Conservation (phyloP, 225 moss, liverwort and hornwort species). For the Polytrichum formosum region DNA sequence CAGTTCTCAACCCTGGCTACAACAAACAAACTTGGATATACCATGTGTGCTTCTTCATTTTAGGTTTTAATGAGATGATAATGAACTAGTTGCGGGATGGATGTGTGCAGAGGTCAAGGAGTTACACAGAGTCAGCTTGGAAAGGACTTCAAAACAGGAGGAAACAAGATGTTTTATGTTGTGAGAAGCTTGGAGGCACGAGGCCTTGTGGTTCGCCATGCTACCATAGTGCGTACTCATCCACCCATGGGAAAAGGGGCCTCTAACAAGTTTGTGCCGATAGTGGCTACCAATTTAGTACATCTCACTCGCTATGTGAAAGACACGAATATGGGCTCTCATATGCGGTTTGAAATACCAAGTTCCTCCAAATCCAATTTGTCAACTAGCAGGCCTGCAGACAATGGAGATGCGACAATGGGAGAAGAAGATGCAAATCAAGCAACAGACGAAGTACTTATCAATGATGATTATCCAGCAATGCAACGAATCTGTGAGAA, state of each 20-base stretch:
- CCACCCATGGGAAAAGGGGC: slow-evolving; percentile 41
- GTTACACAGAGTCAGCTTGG: slow-evolving; percentile 96
- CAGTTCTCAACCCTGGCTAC: too few species aligned
- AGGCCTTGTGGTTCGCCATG: slow-evolving; percentile 90
- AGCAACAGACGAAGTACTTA: slow-evolving; percentile 61
- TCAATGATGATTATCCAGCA: slow-evolving; percentile 95
- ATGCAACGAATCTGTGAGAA: slow-evolving; percentile 88
- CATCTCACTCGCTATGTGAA: slow-evolving; percentile 94
- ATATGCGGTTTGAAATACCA: slow-evolving; percentile 90
- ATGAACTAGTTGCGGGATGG: not conserved
- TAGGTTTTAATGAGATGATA: too few species aligned
- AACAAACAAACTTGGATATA: too few species aligned
- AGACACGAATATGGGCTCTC: slow-evolving; percentile 75
- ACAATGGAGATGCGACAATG: slow-evolving; percentile 37
- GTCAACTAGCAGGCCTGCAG: slow-evolving; percentile 31
- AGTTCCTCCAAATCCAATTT: slow-evolving; percentile 70
- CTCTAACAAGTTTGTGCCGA: slow-evolving; percentile 66
- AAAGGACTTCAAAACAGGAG: slow-evolving; percentile 87
- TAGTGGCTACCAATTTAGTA: slow-evolving; percentile 92
- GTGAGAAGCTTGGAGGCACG: slow-evolving; percentile 83
- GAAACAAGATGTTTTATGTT: slow-evolving; percentile 96
- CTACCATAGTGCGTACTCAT: slow-evolving; percentile 87
- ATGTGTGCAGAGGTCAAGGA: slow-evolving; percentile 66
- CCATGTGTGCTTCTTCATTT: too few species aligned
- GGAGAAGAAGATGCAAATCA: slow-evolving; percentile 41